Percentiles rank a stretch among this genome's conserved stretches.
Conservation (phyloP, 2,329 filamentous ascomycete species). For the Verticillium tricorpus region DNA sequence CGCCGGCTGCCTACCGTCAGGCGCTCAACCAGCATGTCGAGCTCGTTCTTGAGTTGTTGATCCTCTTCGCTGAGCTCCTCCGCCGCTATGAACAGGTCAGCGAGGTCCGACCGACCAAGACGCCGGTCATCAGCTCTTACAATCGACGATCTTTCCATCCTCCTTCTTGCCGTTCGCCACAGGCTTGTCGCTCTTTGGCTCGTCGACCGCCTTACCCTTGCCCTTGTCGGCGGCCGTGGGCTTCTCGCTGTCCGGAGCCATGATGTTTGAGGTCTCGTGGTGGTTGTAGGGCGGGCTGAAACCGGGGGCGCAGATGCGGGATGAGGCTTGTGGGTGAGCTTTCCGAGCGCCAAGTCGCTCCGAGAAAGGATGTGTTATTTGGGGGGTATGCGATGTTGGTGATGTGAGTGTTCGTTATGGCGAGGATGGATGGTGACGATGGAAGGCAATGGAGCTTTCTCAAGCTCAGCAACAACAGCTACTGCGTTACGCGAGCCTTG, state of each 20-base stretch:
- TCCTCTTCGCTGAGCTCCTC: slow-evolving; percentile 98
- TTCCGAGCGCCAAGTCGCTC: background rate
- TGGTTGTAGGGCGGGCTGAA: background rate
- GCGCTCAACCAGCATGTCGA: slow-evolving; percentile 96
- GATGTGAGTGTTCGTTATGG: background rate
- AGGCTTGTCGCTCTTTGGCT: slow-evolving; percentile 65
- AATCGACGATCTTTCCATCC: slow-evolving; percentile 53
- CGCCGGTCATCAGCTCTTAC: slow-evolving; percentile 18
- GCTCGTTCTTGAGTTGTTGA: slow-evolving; percentile 94
- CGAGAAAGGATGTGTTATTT: slow-evolving; percentile 5
- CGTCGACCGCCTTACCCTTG: slow-evolving; percentile 85
- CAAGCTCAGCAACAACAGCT: slow-evolving; percentile 31
- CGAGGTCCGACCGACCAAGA: slow-evolving; percentile 11
- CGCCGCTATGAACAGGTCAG: slow-evolving; percentile 36
- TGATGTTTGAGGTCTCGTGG: slow-evolving; percentile 40
- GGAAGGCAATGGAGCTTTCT: slow-evolving; percentile 32
- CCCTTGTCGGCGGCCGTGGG: slow-evolving; percentile 85
- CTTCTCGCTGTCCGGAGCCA: slow-evolving; percentile 93
- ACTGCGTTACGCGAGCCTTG: slow-evolving; percentile 41
- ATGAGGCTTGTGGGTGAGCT: background rate
- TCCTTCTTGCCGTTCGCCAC: slow-evolving; percentile 72
- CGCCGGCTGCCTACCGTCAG: slow-evolving; percentile 62
- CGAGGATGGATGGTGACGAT: slow-evolving; percentile 17
- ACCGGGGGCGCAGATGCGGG: background rate
- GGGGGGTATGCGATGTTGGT: slow-evolving; percentile 5